phyloP scores from a whole-genome alignment of 208 protist genomes.

The Trypanosoma mega region DNA sequence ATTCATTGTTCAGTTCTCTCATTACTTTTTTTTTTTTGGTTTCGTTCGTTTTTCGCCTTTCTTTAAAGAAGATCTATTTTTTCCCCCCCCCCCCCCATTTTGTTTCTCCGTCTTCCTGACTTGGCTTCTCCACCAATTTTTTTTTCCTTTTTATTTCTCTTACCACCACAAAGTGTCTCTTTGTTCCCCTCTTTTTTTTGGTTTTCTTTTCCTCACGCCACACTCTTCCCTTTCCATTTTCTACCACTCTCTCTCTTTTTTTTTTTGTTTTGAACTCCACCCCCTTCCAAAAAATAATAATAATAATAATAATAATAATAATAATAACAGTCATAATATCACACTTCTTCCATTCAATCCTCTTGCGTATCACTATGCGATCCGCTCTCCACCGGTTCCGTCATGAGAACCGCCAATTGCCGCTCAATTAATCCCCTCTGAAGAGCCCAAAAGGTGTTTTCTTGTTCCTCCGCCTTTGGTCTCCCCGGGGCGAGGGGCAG shows the following conservation, averaged over 20 bases:
- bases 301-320: slow-evolving; percentile 1
- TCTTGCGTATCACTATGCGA: background rate
- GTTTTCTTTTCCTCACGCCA: background rate
- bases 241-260: background rate
- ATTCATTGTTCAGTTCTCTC: no score
- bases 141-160: background rate
- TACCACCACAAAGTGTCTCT: background rate
- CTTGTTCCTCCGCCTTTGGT: slow-evolving; percentile 24
- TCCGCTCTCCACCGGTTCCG: slow-evolving; percentile 37
- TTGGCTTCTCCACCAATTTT: background rate
- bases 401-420: slow-evolving; percentile 43
- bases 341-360: background rate
- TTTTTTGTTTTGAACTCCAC: background rate
- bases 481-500: slow-evolving; percentile 36
- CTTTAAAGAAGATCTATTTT: no score
- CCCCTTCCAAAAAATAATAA: no score
- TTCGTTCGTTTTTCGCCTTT: no score
- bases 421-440: slow-evolving; percentile 34
- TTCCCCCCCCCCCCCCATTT: no score
- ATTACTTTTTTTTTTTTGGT: no score
- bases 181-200: slow-evolving; percentile 1
- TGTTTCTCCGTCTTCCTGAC: no score
- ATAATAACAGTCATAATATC: background rate
- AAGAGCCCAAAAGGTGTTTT: slow-evolving; percentile 44
- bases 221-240: slow-evolving; percentile 6